Conservation (phyloP, 495 filamentous ascomycete genomes). For the Hypomontagnella submonticulosa region DNA sequence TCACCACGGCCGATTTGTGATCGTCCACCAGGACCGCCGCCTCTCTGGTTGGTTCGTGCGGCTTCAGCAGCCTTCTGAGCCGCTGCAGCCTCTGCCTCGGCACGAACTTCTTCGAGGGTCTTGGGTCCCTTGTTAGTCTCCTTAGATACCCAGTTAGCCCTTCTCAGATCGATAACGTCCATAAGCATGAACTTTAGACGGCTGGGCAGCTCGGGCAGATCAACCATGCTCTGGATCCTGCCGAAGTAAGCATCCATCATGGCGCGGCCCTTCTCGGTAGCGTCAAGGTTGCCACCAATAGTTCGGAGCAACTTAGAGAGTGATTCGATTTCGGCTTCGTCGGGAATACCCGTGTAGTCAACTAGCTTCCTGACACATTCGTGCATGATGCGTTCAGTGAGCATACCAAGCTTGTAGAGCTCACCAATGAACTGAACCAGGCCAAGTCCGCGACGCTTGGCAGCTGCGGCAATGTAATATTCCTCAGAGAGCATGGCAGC, state of each 20-base stretch:
- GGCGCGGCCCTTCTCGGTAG: conserved; percentile 77
- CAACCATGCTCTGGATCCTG: conserved; percentile 82
- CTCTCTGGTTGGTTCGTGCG: conserved; percentile 68
- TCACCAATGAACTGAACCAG: conserved; percentile 99
- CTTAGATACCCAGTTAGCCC: conserved; percentile 80
- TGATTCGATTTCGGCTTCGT: conserved; percentile 95
- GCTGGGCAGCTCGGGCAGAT: conserved; percentile 81
- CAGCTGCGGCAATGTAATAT: conserved; percentile 94
- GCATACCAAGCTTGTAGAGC: conserved; percentile 97
- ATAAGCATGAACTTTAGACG: conserved; percentile 95
- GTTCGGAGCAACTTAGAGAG: conserved; percentile 91
- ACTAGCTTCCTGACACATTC: conserved; percentile 97
- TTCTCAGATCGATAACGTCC: conserved; percentile 89
- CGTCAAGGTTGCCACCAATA: conserved; percentile 86
- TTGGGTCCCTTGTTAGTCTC: conserved; percentile 93
- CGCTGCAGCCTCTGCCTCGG: conserved; percentile 78
- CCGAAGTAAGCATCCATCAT: conserved; percentile 96
- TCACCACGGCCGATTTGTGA: conserved; percentile 83
- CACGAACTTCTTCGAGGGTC: conserved; percentile 90
- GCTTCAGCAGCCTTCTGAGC: conserved; percentile 74
- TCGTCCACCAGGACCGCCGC: conserved; percentile 65
- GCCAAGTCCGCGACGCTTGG: conserved; percentile 96
- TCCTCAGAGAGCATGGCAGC: conserved; percentile 90
- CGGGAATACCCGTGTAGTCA: conserved; percentile 91
- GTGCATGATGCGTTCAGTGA: conserved; percentile 99